Conservation (phyloP, 2,329 filamentous ascomycete genomes). For the Leptographium procerum region DNA sequence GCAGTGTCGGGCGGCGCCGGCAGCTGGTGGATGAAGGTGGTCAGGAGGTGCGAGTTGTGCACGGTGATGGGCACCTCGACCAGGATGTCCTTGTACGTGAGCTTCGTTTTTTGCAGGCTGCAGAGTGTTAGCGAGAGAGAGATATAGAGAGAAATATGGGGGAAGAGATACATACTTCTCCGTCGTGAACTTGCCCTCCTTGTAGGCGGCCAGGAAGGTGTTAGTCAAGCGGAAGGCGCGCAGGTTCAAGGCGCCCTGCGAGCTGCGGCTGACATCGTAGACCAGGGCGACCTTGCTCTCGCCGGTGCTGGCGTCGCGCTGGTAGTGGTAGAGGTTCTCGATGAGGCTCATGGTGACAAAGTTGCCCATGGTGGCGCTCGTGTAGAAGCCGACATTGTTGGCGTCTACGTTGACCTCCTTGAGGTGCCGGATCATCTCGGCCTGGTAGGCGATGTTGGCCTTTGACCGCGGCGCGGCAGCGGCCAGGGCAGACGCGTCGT, state of each 20-base stretch:
- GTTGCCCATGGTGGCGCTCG: conserved; percentile 96
- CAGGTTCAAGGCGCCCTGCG: conserved; percentile 80
- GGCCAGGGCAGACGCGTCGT: conserved; percentile 62
- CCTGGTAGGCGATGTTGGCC: conserved; percentile 77
- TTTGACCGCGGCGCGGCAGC: conserved; percentile 87
- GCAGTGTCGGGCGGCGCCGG: conserved; percentile 52
- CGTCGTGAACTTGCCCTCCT: conserved; percentile 95
- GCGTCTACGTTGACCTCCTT: conserved; percentile 98
- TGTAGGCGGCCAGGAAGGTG: conserved; percentile 80
- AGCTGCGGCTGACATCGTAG: conserved; percentile 90
- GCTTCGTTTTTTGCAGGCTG: conserved; percentile 87
- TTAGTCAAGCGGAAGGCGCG: conserved; percentile 85
- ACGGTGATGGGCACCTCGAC: conserved; percentile 79
- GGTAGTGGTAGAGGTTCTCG: conserved; percentile 96
- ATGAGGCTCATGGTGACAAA: conserved; percentile 91
- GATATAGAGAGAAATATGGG: conserved; percentile 14
- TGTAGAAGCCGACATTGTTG: conserved; percentile 98
- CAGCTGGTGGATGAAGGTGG: conserved; percentile 87
- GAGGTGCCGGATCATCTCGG: conserved; percentile 93
- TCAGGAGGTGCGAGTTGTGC: conserved; percentile 96
- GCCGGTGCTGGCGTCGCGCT: conserved; percentile 88
- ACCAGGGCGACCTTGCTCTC: conserved; percentile 80
- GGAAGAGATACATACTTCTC: conserved; percentile 56
- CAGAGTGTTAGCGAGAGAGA: neutral
- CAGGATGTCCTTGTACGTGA: conserved; percentile 89